phyloP scores from a whole-genome alignment of 257 asterid genomes.

The Rhazya stricta region DNA sequence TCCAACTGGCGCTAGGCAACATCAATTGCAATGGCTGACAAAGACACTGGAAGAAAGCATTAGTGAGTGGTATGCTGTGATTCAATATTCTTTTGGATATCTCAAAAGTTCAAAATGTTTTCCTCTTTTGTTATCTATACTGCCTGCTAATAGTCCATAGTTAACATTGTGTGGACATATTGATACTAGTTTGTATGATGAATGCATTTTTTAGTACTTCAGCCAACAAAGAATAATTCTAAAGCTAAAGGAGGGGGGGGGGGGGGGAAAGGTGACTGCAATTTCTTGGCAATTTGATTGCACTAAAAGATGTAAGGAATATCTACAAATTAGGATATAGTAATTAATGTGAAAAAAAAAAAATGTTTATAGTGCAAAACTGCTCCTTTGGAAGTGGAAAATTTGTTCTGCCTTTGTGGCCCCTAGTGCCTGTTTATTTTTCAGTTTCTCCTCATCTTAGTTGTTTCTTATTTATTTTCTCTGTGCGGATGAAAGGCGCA shows the following conservation, averaged over 20 bases:
- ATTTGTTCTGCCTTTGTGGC: neutral
- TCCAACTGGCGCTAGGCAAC: constrained; percentile 24
- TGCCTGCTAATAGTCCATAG: neutral
- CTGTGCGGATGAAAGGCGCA: constrained; percentile 33
- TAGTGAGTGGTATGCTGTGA: constrained; percentile 43
- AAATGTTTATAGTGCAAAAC: neutral
- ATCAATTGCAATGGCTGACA: constrained; percentile 43
- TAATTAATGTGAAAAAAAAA: neutral
- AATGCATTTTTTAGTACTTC: neutral
- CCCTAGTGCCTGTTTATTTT: neutral
- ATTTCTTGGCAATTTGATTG: neutral
- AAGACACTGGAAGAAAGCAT: constrained; percentile 42
- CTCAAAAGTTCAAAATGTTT: neutral
- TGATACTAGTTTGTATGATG: neutral
- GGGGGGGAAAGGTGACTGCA: neutral
- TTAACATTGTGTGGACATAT: neutral
- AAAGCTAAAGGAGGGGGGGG: neutral
- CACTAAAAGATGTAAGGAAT: neutral
- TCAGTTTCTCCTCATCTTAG: neutral
- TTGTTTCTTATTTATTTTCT: constrained; percentile 2
- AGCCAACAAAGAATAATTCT: neutral
- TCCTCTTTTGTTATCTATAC: neutral
- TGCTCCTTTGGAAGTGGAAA: neutral
- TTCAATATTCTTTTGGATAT: neutral
- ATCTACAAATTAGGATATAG: neutral